phyloP scores from a whole-genome alignment of 495 filamentous ascomycete genomes.

The Symbiotaphrina buchneri region DNA sequence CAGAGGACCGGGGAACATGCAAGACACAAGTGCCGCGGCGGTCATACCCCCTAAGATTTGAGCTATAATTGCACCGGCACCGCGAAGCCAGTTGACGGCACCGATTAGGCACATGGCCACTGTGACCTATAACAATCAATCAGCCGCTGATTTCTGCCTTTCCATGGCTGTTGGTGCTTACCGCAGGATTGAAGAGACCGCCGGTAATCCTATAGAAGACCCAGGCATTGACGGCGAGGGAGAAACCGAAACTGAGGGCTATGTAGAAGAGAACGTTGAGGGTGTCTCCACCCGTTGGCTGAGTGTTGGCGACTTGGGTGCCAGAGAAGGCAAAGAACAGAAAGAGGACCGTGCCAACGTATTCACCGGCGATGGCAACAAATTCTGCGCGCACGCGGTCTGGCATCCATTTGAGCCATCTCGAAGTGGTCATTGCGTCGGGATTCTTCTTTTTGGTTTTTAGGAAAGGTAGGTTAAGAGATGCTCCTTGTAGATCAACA shows the following conservation, averaged over 20 bases:
- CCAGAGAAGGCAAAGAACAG: constrained; percentile 64
- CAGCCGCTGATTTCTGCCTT: not conserved
- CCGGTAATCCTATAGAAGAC: constrained; percentile 65
- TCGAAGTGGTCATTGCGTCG: no score
- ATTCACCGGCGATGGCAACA: constrained; percentile 43
- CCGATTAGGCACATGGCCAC: constrained; percentile 33
- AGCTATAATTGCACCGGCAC: constrained; percentile 23
- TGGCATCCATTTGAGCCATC: constrained; percentile 8
- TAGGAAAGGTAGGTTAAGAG: no score
- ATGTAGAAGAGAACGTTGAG: constrained; percentile 39
- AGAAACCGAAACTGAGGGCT: constrained; percentile 47
- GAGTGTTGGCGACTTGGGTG: constrained; percentile 45
- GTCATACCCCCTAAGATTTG: constrained; percentile 36
- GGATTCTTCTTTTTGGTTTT: no score
- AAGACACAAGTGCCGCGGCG: constrained; percentile 25
- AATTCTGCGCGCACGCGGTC: constrained; percentile 21
- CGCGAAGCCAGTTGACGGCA: constrained; percentile 24
- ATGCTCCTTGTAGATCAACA: no score
- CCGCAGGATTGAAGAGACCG: constrained; percentile 65
- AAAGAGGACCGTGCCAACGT: constrained; percentile 65
- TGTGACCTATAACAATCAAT: constrained; percentile 16
- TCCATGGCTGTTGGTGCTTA: constrained; percentile 10
- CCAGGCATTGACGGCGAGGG: constrained; percentile 64
- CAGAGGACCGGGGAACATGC: constrained; percentile 26
- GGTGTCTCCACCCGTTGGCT: constrained; percentile 11